Percentiles rank a stretch among this genome's conserved stretches.
phyloP scores from a whole-genome alignment of 352 stramenopile species.

The Globisporangium nagaii region DNA sequence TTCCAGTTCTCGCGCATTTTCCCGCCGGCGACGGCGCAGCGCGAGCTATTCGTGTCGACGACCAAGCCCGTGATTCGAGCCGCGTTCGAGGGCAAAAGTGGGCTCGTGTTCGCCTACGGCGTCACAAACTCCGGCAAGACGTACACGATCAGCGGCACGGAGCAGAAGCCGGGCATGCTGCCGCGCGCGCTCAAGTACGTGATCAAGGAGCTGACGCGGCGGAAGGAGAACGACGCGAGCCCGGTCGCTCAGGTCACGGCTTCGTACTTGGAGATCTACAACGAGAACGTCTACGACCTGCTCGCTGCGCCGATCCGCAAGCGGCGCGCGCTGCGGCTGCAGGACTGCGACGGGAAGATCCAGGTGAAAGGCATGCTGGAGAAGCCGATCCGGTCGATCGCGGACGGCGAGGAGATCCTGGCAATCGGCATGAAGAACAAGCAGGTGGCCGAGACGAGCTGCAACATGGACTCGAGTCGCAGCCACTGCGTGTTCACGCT shows the following conservation, averaged over 20 bases:
- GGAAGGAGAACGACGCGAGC: constrained; percentile 34
- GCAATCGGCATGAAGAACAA: constrained; percentile 61
- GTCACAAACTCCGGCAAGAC: constrained; percentile 99
- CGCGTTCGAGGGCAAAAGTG: constrained; percentile 80
- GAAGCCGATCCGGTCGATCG: constrained; percentile 44
- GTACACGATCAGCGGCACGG: constrained; percentile 94
- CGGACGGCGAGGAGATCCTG: constrained; percentile 75
- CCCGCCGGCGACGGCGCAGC: constrained; percentile 64
- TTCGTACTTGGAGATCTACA: constrained; percentile 98
- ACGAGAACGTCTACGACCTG: constrained; percentile 97
- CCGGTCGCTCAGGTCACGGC: constrained; percentile 60
- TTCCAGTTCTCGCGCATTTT: constrained; percentile 89
- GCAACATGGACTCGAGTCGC: constrained; percentile 87
- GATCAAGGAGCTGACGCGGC: constrained; percentile 52
- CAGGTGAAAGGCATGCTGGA: constrained; percentile 81
- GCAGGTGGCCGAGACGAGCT: constrained; percentile 84
- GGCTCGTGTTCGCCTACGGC: constrained; percentile 96
- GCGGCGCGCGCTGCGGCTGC: constrained; percentile 58
- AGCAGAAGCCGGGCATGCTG: constrained; percentile 71
- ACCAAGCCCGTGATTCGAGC: constrained; percentile 88
- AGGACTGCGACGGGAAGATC: constrained; percentile 85
- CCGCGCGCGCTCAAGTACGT: constrained; percentile 72
- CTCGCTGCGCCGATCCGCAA: constrained; percentile 59
- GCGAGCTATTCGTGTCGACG: constrained; percentile 89
- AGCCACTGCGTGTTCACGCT: constrained; percentile 91